Base-by-base conservation (phyloP, 2,329 filamentous ascomycete species). In the Colletotrichum orchidophilum region DNA sequence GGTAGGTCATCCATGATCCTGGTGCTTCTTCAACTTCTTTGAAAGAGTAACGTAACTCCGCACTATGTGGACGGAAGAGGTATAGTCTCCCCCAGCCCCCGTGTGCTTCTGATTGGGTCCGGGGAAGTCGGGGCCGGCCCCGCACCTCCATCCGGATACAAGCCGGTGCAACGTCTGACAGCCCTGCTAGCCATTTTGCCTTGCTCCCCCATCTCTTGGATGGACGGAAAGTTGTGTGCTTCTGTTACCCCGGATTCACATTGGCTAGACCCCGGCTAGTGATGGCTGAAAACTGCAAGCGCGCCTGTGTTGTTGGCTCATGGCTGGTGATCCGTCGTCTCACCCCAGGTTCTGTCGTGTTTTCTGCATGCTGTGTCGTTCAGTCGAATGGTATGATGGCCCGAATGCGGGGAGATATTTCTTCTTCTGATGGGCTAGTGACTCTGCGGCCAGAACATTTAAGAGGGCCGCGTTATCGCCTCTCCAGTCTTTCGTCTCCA, bases 81-180 rank as follows among this genome's bases (percentile, higher is more conserved):
- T 18, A n/a, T 71, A 59, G 69, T 46, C 64, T 54, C 21, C 42
- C 8, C 58, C 65, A 53, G 53, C 33, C 21, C 21, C 52, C 21
- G 21, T 21, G 11, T 24, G 39, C 33, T 11, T 18, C 53, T 68
- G 5, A 50, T 55, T 71, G 69, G 64, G 46, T 11, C 52, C 69
- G 69, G 69, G 68, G 69, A 71, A 58, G 27, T 59, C 69, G 69
- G 69, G 42, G 69, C 69, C 69, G 69, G 58, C 42, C 58, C 64
- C 58, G 33, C 69, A 59, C 46, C 33, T 5, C 39, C 24, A 57
- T 63, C 29, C 33, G 50, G 42, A 21, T n/a, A 4, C 39, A 21
- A 18, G 21, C 46, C 42, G 58, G 33, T 68, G 64, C 42, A 59
- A 68, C 64, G n/a, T 58, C 46, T 63, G 52, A 60, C 42, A 68